Base-by-base conservation (phyloP, 176 grass and related monocot genomes). In the Thalia dealbata region DNA sequence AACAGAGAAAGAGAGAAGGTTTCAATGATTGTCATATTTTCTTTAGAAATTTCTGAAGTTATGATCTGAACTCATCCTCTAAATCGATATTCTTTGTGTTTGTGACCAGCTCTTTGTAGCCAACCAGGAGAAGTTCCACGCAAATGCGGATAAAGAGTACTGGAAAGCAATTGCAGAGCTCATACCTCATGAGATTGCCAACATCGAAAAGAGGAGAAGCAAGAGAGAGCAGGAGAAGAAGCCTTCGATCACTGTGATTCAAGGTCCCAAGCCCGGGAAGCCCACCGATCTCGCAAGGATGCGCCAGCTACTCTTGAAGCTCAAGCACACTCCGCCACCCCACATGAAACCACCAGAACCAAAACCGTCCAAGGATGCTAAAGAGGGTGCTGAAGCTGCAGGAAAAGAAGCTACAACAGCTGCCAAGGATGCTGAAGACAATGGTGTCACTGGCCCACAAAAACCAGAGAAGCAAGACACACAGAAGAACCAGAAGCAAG, bases 71-170 rank as follows among this genome's bases (percentile, higher is more conserved):
- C 29, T 41, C 21, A 58, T 59, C 21, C 18, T 73, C 29, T 73
- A 42, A 73, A 0, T 3, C 26, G 22, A 23, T 29, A 18, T 59
- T 3, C 8, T 26, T 74, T 61, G 45, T 55, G 28, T 73, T 63
- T 62, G 11, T 28, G 44, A 35, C 21, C 55, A 75, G 73, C 23
- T 75, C 45, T 75, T 18, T 75, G 23, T 62, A 16, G 73, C 73
- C 73, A 75, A 27, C 58, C 73, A 75, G 35, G 73, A 63, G 73
- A 75, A 75, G 56, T 75, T 75, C 73, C 73, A 75, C 6, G 73
- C 73, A 15, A 62, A 75, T 75, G 55, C 73, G 46, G 56, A 75
- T 75, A 75, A 75, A 48, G 32, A 75, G 32, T 75, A 75, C 56
- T 75, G 73, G 73, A 63, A 75, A 75, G 73, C 73, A 24, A 75